Evolutionary conservation across 1,284 basidiomycete species (phyloP), one percentile per base, ranked within the genome.

Genomic region (Golubevia sp.): DNA sequence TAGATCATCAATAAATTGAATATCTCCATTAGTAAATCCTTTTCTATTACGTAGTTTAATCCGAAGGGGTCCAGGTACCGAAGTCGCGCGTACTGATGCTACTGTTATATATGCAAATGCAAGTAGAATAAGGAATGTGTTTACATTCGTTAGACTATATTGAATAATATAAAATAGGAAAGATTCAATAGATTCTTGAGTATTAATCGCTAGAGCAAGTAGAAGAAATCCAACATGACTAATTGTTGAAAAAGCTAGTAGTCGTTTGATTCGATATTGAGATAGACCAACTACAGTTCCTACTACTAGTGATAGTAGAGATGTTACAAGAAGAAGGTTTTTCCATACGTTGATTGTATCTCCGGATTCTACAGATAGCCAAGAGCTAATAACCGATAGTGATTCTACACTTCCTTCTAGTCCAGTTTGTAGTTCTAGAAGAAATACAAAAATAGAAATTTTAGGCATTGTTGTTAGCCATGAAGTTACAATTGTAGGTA

Each of bases 171-270:
- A 81, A 65, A 81, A 78, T 65, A 81, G 62, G 52, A 77, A 72
- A 59, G 70, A 77, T 66, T 76, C 70, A 61, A 81, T 77, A 66
- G 72, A 76, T 71, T 80, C 68, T 77, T 79, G 68, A 56, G 70
- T 76, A 67, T 72, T 79, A 67, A 76, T 77, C 62, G 74, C 69
- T 73, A 80, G 63, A 62, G 78, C 76, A 72, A 80, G 67, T 67
- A 83, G 63, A 71, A 84, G 67, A 63, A 83, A 84, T 60, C 78
- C 80, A 60, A 82, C 75, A 68, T 83, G 78, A 70, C 78, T 81
- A 63, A 83, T 83, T 56, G 82, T 82, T 77, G 77, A 82, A 72
- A 75, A 84, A 64, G 78, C 74, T 56, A 84, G 66, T 73, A 83
- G 68, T 68, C 82, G 76, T 77, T 84, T 83, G 58, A 83, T 83